Evolutionary conservation across 768 basidiomycete species (phyloP).

Genomic region (Kwoniella mangroviensis): DNA sequence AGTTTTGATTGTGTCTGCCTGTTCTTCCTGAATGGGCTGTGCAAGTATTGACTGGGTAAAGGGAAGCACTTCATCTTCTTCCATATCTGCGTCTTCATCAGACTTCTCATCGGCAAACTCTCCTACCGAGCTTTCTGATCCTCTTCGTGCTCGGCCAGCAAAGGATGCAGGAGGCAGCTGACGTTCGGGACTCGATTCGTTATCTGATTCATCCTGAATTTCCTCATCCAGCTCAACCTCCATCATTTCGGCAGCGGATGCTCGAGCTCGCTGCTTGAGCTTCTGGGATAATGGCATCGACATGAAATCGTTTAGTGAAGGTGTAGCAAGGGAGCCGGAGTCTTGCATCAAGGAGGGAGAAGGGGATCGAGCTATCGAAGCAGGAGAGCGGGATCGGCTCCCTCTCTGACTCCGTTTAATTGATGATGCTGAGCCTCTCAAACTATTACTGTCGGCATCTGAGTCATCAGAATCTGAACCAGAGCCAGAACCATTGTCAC

Average conservation of each 20-base stretch:
- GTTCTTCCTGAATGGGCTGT: not conserved
- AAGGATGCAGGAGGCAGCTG: conserved; percentile 1
- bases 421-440: not conserved
- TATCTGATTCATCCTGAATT: conserved; percentile 20
- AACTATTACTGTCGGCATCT: conserved; percentile 11
- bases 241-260: conserved; percentile 33
- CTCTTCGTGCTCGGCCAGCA: conserved; percentile 9
- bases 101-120: conserved; percentile 27
- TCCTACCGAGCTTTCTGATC: conserved; percentile 40
- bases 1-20: conserved; percentile 8
- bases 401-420: not conserved
- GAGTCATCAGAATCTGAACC: conserved; percentile 14
- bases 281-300: conserved; percentile 29
- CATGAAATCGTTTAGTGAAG: conserved; percentile 26
- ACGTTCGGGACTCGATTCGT: conserved; percentile 14
- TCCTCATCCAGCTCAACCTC: conserved; percentile 26
- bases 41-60: conserved; percentile 12
- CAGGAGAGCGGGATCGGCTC: conserved; percentile 12
- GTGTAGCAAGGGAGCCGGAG: not conserved
- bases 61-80: conserved; percentile 37
- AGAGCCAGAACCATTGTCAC: conserved; percentile 20
- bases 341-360: not conserved
- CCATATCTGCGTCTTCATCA: conserved; percentile 45
- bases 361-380: not conserved
- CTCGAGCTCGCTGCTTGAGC: conserved; percentile 25